Percentiles rank a stretch among this genome's conserved stretches.
Evolutionary conservation across 139 green algal genomes (phyloP).

Genomic region (Zygnema circumcarinatum): DNA sequence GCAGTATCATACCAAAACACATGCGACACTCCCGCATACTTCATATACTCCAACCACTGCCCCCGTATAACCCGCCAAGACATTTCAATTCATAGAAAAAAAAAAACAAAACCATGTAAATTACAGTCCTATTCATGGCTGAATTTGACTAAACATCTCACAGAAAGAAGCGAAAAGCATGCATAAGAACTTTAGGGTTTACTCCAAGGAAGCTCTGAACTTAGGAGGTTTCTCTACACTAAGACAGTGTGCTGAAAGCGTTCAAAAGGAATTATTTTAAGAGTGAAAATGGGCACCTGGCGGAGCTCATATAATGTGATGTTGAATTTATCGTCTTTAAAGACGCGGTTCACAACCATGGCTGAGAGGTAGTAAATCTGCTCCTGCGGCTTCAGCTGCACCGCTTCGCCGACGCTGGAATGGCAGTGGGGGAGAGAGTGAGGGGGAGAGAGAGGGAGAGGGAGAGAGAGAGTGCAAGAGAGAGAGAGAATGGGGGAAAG

Average conservation of each 20-base stretch:
- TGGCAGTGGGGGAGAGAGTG: neutral
- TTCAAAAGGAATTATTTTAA: too few species aligned
- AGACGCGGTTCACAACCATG: constrained; percentile 39
- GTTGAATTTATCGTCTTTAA: constrained; percentile 24
- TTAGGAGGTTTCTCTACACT: too few species aligned
- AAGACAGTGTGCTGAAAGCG: too few species aligned
- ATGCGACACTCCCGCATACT: constrained; percentile 33
- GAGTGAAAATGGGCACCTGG: too few species aligned
- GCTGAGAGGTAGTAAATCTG: constrained; percentile 20
- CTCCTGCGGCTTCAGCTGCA: constrained; percentile 8
- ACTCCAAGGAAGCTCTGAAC: too few species aligned
- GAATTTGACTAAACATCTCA: too few species aligned
- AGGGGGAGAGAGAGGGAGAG: neutral
- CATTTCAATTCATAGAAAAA: too few species aligned
- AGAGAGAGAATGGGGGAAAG: constrained; percentile 5
- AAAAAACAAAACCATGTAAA: too few species aligned
- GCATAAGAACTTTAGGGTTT: too few species aligned
- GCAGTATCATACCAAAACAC: constrained; percentile 49
- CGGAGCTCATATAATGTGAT: constrained; percentile 39
- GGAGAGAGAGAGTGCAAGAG: constrained; percentile 18
- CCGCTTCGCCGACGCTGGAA: neutral
- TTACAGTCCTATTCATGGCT: too few species aligned
- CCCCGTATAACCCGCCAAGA: neutral
- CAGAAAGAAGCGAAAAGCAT: too few species aligned
- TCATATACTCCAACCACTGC: constrained; percentile 49